A percentile compares a stretch with the other conserved stretches of the same genome.
Evolutionary conservation across 768 basidiomycete species (phyloP).

Genomic region (Russula sp.): DNA sequence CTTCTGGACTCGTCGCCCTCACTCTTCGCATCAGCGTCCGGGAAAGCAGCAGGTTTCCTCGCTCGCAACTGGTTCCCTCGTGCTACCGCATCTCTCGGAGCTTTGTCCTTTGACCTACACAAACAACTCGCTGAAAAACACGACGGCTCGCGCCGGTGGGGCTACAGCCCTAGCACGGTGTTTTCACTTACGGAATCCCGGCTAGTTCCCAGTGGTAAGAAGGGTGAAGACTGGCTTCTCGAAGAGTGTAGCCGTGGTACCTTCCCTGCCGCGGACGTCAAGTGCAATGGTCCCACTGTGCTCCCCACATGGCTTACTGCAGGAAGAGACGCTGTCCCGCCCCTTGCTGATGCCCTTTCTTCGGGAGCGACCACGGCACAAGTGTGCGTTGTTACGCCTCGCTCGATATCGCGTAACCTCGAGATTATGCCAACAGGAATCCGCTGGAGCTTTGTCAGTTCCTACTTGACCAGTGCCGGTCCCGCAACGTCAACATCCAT

Average conservation of each 20-base stretch:
- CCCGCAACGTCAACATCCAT: slow-evolving; percentile 29
- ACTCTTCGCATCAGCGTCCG: slow-evolving; percentile 35
- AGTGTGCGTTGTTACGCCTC: slow-evolving; percentile 26
- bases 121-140: slow-evolving; percentile 34
- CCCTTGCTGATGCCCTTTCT: slow-evolving; percentile 24
- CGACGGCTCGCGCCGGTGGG: slow-evolving; percentile 36
- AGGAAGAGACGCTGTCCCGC: neutral
- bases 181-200: slow-evolving; percentile 26
- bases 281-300: no score
- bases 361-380: slow-evolving; percentile 29
- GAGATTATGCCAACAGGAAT: slow-evolving; percentile 21
- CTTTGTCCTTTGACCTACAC: slow-evolving; percentile 30
- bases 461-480: slow-evolving; percentile 29
- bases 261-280: slow-evolving; percentile 13
- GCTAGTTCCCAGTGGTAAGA: slow-evolving; percentile 1
- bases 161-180: slow-evolving; percentile 33
- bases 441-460: slow-evolving; percentile 31
- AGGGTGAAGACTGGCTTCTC: slow-evolving; percentile 30
- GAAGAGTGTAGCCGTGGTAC: slow-evolving; percentile 26
- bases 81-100: slow-evolving; percentile 20
- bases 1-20: slow-evolving; percentile 37
- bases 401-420: neutral
- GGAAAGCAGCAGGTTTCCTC: slow-evolving; percentile 37
- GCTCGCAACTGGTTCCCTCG: slow-evolving; percentile 33
- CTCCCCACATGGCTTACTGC: slow-evolving; percentile 14